Evolutionary conservation across 352 stramenopile genomes (phyloP), one percentile per base, ranked within the genome.

Genomic region (Pythium myriotylum): DNA sequence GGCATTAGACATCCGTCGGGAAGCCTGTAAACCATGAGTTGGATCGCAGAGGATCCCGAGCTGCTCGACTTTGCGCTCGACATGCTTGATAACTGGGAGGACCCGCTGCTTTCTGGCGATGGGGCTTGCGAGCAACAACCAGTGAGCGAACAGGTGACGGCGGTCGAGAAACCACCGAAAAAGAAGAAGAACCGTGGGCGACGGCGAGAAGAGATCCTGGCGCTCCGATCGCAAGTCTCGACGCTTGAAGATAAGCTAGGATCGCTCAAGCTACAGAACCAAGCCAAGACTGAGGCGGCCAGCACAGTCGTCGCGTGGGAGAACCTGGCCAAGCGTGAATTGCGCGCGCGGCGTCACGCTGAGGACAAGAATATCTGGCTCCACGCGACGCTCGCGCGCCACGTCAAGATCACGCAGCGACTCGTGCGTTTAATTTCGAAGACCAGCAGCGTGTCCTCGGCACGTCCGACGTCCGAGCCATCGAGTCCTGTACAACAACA

Each of bases 351-450:
- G 19, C 48, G 48, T 9, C 48, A 43, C 19, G 8, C 48, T 14
- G 48, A 55, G 19, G 22, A 42, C 17, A 55, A 55, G 32, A 55
- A 55, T 19, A 5, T 32, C 4, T 55, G 48, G 48, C 48, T 55
- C 29, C 27, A 55, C 14, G 17, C 47, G 27, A 20, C 22, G 7
- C 48, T 55, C 4, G 48, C 48, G n/a, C 48, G 22, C 17, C 23
- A 40, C 29, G 32, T 55, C 17, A 42, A 42, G 29, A 17, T 55
- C 32, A 20, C 32, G 32, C 27, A 55, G 32, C 22, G 22, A 9
- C 48, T 55, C 48, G 3, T 51, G 45, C 45, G 45, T n/a, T 6
- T 20, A 3, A 14, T 13, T 19, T 20, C 45, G 2, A 51, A 33
- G 37, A 6, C 5, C 13, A 20, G 17, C 17, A 43, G 37, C 17